These are phyloP conservation scores for Russula ochroleuca DNA, from an alignment of 768 basidiomycete species.

Conservation along the genomic window DNA sequence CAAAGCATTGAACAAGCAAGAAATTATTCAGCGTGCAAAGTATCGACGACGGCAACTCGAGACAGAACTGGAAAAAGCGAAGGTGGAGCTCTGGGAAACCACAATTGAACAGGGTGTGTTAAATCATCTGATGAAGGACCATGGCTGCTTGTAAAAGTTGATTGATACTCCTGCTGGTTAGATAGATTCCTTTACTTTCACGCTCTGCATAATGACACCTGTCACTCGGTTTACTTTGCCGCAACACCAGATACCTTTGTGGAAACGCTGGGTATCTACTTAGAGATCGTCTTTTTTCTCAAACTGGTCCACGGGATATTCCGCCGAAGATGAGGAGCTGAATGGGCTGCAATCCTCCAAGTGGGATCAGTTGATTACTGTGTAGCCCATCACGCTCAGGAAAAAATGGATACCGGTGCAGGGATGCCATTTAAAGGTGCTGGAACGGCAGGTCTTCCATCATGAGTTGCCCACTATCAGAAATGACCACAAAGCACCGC, in stretches of 20 bases:
- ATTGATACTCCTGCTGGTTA: neutral
- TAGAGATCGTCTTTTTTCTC: neutral
- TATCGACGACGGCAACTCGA: constrained; percentile 50
- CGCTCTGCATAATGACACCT: neutral
- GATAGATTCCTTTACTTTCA: neutral
- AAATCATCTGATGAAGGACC: constrained; percentile 42
- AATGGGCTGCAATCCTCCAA: neutral
- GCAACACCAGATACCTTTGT: neutral
- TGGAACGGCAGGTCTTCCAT: neutral
- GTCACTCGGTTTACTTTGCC: neutral
- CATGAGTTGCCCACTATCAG: neutral
- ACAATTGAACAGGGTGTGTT: constrained; percentile 67
- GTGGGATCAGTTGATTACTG: neutral
- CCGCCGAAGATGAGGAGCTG: neutral
- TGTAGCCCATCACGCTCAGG: neutral
- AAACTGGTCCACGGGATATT: neutral
- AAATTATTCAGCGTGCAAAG: constrained; percentile 49
- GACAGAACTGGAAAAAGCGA: constrained; percentile 54
- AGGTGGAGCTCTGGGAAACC: constrained; percentile 68
- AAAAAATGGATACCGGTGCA: neutral
- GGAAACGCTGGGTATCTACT: neutral
- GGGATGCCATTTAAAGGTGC: constrained; percentile 1
- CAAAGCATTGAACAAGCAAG: constrained; percentile 37
- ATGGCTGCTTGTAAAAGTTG: constrained; percentile 6
- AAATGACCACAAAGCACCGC: constrained; percentile 35